phyloP scores from a whole-genome alignment of 1,284 basidiomycete species.

The Porodaedalea pini region DNA sequence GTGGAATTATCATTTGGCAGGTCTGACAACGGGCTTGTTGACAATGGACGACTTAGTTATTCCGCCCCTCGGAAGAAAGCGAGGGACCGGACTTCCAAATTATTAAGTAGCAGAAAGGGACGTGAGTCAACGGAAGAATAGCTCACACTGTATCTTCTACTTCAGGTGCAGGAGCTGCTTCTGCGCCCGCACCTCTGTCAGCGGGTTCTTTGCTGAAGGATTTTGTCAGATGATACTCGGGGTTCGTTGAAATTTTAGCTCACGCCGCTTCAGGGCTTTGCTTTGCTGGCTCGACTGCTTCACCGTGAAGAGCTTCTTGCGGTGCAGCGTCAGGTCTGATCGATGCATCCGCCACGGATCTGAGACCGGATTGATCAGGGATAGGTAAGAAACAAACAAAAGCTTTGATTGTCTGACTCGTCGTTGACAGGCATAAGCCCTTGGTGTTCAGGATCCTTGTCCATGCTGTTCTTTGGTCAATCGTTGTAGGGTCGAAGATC shows the following conservation, averaged over 20 bases:
- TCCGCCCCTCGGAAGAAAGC: not conserved
- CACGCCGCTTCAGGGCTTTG: not conserved
- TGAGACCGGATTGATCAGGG: no score
- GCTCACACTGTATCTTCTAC: not conserved
- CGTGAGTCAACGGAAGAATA: not conserved
- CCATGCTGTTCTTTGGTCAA: no score
- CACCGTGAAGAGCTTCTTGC: not conserved
- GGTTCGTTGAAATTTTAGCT: not conserved
- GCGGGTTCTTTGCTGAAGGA: not conserved
- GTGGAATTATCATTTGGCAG: no score
- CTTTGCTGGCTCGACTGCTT: not conserved
- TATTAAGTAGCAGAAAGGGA: no score
- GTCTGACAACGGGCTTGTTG: not conserved
- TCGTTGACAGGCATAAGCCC: no score
- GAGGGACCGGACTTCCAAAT: not conserved
- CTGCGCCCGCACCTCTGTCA: not conserved
- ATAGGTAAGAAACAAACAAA: no score
- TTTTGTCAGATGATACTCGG: not conserved
- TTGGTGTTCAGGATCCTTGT: no score
- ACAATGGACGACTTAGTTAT: not conserved
- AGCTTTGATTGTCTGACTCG: no score
- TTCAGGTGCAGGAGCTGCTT: not conserved
- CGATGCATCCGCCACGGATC: no score
- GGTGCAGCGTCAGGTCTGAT: not conserved
- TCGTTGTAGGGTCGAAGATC: no score